Evolutionary conservation across 441 rosid species (phyloP), one percentile per base, ranked within the genome.

Genomic region (Aleurites moluccanus): DNA sequence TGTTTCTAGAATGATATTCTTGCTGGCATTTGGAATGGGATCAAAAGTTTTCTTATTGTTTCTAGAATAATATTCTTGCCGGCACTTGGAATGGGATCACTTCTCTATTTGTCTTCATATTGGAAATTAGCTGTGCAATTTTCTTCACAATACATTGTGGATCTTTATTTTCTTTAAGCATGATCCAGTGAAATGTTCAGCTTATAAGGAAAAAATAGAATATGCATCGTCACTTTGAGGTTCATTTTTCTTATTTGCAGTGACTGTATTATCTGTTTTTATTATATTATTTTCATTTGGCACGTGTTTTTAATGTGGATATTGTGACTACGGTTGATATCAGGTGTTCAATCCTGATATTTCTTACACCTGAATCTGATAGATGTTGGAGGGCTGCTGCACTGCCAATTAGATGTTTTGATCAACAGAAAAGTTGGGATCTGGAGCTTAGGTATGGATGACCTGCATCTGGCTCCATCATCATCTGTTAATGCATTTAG

Each of bases 331-430:
- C 56, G 72, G 23, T 11, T 74, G 49, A 20, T 79, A n/a, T 66
- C 56, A 84, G 86, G 76, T 74, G 77, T 68, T 38, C 79, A 63
- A 42, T 80, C 73, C 42, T 75, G 78, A 71, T 83, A 44, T 76
- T 84, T 63, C 81, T 80, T 69, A 78, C 81, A 13, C 74, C 62
- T 45, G 83, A 77, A 70, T 72, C 83, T 55, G 80, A 73, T 75
- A 87, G 84, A 47, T 64, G 49, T 47, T 83, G 85, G 84, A 72
- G 77, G 78, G 60, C 81, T 75, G 71, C 81, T 79, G 71, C 84
- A 42, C 75, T 78, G 28, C 83, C 84, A 20, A 52, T 77, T 64
- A 78, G 73, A 75, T 77, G 64, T 74, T 80, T 73, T 59, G 83
- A 84, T 71, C 78, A 80, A 21, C 60, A 64, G 28, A 77, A 74